Percentiles rank a stretch among this genome's conserved stretches.
phyloP scores from a whole-genome alignment of 78 protist species.

The Ministeria vibrans region DNA sequence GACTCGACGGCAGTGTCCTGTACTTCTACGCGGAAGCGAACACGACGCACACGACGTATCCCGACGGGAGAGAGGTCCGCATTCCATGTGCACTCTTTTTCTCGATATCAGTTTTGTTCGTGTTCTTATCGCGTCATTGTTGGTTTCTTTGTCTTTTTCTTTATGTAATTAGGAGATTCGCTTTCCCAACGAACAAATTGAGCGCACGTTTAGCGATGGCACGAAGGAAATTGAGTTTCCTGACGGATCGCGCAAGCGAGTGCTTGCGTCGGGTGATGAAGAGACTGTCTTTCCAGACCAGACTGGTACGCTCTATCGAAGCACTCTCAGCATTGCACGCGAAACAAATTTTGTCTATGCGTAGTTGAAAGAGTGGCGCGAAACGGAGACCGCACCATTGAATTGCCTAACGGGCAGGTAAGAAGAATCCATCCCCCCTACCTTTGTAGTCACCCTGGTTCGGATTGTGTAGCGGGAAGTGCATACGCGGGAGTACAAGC shows the following conservation, averaged over 20 bases:
- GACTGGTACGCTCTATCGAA: constrained; percentile 15
- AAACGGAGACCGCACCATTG: constrained; percentile 23
- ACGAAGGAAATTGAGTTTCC: constrained; percentile 44
- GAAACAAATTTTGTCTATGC: too few species aligned
- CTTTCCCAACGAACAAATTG: constrained; percentile 33
- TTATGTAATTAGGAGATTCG: background rate
- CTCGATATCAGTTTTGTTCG: background rate
- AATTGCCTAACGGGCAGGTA: constrained; percentile 25
- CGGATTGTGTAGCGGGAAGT: too few species aligned
- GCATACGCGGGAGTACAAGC: background rate
- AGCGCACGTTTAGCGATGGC: constrained; percentile 26
- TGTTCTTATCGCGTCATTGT: background rate
- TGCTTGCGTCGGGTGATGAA: constrained; percentile 17
- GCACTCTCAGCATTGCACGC: too few species aligned
- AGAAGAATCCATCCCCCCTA: too few species aligned
- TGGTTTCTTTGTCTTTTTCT: background rate
- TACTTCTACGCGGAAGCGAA: constrained; percentile 20
- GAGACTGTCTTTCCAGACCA: constrained; percentile 28
- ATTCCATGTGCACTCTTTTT: background rate
- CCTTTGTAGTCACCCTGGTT: too few species aligned
- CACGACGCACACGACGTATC: constrained; percentile 21
- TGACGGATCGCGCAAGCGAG: constrained; percentile 30
- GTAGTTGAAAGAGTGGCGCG: background rate
- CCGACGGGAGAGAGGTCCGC: constrained; percentile 16
- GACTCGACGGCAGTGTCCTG: constrained; percentile 1